Evolutionary conservation across 2,329 filamentous ascomycete genomes (phyloP).

Genomic region (Trichoderma sp.): DNA sequence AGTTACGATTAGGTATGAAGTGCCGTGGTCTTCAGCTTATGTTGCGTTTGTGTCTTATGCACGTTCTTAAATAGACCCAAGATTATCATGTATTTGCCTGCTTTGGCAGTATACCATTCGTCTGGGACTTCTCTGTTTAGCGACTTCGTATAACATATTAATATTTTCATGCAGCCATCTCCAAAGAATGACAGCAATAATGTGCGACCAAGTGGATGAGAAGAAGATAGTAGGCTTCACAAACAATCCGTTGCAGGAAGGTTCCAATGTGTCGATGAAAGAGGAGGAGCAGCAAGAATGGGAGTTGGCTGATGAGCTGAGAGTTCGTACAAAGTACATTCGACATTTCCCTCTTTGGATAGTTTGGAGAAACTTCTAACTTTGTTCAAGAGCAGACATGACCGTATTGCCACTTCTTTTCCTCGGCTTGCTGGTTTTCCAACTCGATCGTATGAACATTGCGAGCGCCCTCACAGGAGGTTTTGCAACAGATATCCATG

Average conservation of each 20-base stretch:
- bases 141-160: too few relatives aligned
- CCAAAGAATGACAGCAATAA: neutral
- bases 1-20: neutral
- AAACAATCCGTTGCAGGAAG: neutral
- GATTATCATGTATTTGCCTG: neutral
- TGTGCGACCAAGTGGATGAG: neutral
- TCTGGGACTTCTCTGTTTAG: neutral
- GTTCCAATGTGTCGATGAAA: neutral
- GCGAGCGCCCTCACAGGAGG: slow-evolving; percentile 47
- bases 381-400: slow-evolving; percentile 40
- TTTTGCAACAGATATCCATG: slow-evolving; percentile 48
- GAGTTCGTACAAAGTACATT: neutral
- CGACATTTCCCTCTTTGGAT: neutral
- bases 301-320: neutral
- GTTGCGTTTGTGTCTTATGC: neutral
- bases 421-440: slow-evolving; percentile 49
- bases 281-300: neutral
- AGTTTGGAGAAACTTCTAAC: neutral
- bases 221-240: neutral
- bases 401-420: slow-evolving; percentile 48
- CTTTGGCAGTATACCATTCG: neutral
- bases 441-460: slow-evolving; percentile 43
- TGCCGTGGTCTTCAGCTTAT: neutral
- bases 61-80: neutral
- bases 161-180: neutral